Evolutionary conservation across 352 stramenopile genomes (phyloP).

Genomic region (Phytophthora megakarya): DNA sequence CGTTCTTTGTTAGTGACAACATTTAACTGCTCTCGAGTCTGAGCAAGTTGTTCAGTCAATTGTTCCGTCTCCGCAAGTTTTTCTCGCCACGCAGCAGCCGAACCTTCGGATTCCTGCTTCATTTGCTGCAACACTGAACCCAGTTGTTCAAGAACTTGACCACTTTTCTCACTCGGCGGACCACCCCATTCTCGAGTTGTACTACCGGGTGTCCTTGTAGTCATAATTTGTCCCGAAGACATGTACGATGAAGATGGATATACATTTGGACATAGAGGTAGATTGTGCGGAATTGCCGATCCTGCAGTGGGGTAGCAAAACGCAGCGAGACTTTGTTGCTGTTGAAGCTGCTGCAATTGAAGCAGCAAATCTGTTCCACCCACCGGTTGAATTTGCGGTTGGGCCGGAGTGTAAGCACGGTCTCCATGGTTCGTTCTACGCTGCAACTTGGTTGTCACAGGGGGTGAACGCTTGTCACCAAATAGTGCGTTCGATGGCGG

Average conservation of each 20-base stretch:
- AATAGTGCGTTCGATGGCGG: conserved; percentile 27
- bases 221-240: conserved; percentile 9
- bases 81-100: conserved; percentile 58
- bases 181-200: conserved; percentile 23
- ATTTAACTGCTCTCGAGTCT: conserved; percentile 46
- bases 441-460: conserved; percentile 22
- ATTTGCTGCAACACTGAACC: conserved; percentile 73
- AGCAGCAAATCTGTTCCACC: conserved; percentile 43
- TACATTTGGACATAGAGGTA: conserved; percentile 23
- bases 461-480: conserved; percentile 22
- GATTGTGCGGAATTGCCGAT: conserved; percentile 20
- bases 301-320: conserved; percentile 40
- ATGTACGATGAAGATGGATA: conserved; percentile 21
- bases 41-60: conserved; percentile 44
- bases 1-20: conserved; percentile 42
- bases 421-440: conserved; percentile 19
- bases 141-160: conserved; percentile 69
- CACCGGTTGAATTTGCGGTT: conserved; percentile 22
- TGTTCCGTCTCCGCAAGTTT: conserved; percentile 63
- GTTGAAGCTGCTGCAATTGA: conserved; percentile 56
- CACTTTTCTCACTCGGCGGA: conserved; percentile 51
- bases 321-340: conserved; percentile 41
- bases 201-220: conserved; percentile 21
- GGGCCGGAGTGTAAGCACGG: conserved; percentile 16
- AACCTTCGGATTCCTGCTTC: conserved; percentile 75